Evolutionary conservation across 2,329 filamentous ascomycete species (phyloP), one percentile per base, ranked within the genome.

Genomic region (Dactylellina leptospora): DNA sequence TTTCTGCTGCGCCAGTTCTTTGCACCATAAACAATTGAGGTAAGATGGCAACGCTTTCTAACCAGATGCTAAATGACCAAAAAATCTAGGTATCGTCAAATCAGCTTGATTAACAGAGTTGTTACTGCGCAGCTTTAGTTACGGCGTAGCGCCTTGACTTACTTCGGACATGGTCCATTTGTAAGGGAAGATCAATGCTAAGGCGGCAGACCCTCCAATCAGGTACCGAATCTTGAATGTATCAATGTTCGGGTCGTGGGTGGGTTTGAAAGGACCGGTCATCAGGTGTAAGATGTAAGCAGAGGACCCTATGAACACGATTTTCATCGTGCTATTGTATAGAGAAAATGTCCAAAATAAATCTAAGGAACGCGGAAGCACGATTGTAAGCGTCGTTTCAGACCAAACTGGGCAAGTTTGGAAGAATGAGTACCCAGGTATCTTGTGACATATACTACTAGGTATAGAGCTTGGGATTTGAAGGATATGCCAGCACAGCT

Each of bases 1-100:
- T 97, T 82, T 99, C 95, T 9, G 95, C 96, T 82, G 97, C 93
- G 76, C 95, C 96, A 0, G 95, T 99, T 77, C 95, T 86, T 82
- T 99, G 95, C 74, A 99, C 85, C 91, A 99, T 96, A 82, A 99
- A 97, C 58, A 99, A 86, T 83, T 99, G 95, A 1, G 95, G 95
- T 72, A 99, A 85, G 77, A 99, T 99, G 56, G 95, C 95, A 16
- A 99, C 95, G 3, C 90, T 89, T 83, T 99, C 95, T 28, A 99
- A 86, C 95, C 95, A 99, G 80, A 99, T 97, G 59, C 90, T 96
- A 81, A 97, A 99, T 20, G 95, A 90, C 95, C 95, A 99, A 51
- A 96, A 85, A 74, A 99, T 92, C 86, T 97, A 77, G 11, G 30
- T 36, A 36, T 36, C n/a, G 10, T n/a, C 10, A 36, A 2, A 36